Percentiles rank a stretch among this genome's conserved stretches.
These are phyloP conservation scores for Pseudopithomyces chartarum DNA, from an alignment of 2,329 filamentous ascomycete genomes.

Conservation along the genomic window DNA sequence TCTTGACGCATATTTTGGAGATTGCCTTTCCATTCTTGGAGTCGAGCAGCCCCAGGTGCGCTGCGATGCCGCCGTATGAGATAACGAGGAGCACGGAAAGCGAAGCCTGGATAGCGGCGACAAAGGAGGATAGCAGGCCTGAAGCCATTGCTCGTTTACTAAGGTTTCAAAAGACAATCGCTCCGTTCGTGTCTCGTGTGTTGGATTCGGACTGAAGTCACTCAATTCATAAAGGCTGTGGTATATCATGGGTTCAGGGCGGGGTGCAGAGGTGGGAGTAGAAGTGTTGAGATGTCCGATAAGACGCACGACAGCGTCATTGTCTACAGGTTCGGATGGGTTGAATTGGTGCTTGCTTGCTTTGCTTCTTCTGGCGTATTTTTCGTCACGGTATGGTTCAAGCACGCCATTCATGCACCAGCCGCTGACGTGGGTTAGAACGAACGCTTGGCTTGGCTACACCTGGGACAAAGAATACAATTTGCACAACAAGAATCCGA, in stretches of 20 bases:
- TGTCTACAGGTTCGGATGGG: neutral
- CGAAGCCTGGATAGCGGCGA: slow-evolving; percentile 60
- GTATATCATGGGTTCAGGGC: too few relatives aligned
- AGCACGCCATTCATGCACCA: slow-evolving; percentile 15
- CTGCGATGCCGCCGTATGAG: slow-evolving; percentile 55
- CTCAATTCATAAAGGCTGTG: too few relatives aligned
- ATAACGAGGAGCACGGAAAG: slow-evolving; percentile 60
- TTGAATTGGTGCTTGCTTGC: neutral
- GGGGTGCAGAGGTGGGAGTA: too few relatives aligned
- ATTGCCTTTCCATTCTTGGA: slow-evolving; percentile 57
- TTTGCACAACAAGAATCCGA: neutral
- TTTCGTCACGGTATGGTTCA: slow-evolving; percentile 17
- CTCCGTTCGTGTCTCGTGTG: too few relatives aligned
- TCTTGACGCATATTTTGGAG: slow-evolving; percentile 56
- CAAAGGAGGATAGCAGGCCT: slow-evolving; percentile 45
- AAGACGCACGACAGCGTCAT: neutral
- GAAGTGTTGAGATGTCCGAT: neutral
- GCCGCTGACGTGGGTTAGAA: slow-evolving; percentile 5
- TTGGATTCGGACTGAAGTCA: too few relatives aligned
- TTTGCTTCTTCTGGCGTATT: slow-evolving; percentile 17
- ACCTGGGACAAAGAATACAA: neutral
- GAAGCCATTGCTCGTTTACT: neutral
- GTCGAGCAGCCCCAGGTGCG: slow-evolving; percentile 54
- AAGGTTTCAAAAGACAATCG: too few relatives aligned
- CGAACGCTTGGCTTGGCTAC: neutral